Percentiles rank a stretch among this genome's conserved stretches.
Conservation (phyloP, 2,329 filamentous ascomycete species). For the Nemania bipapillata region DNA sequence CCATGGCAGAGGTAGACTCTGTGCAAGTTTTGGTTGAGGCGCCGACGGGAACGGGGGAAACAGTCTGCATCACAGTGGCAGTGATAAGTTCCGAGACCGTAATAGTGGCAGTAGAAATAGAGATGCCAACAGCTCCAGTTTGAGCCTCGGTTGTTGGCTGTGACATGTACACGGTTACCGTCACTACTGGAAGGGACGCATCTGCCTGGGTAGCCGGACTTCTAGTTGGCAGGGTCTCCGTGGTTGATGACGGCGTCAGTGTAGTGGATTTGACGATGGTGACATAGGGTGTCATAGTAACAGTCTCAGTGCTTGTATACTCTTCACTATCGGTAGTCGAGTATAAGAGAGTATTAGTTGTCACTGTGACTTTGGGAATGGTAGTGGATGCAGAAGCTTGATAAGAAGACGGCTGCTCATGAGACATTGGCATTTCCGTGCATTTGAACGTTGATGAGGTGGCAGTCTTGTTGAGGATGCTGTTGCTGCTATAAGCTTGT, state of each 20-base stretch:
- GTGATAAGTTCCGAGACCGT: conserved; percentile 15
- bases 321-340: conserved; percentile 13
- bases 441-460: not conserved
- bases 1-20: conserved; percentile 3
- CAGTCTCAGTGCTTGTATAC: conserved; percentile 31
- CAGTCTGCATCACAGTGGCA: conserved; percentile 25
- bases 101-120: not conserved
- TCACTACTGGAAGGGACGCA: conserved; percentile 4
- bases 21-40: conserved; percentile 12
- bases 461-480: not conserved
- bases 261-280: conserved; percentile 30
- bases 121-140: conserved; percentile 8
- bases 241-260: conserved; percentile 2
- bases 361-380: conserved; percentile 20
- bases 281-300: conserved; percentile 35
- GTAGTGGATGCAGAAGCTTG: not conserved
- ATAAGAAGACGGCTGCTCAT: conserved; percentile 3
- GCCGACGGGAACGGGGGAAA: conserved; percentile 16
- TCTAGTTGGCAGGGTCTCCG: not conserved
- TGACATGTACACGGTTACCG: conserved; percentile 28
- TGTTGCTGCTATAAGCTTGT: conserved; percentile 9
- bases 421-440: not conserved
- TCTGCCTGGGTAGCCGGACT: conserved; percentile 9
- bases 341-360: conserved; percentile 25
- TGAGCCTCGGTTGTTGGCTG: conserved; percentile 17